phyloP scores from a whole-genome alignment of 139 green algal genomes.

The Chlamydomonas schloesseri region DNA sequence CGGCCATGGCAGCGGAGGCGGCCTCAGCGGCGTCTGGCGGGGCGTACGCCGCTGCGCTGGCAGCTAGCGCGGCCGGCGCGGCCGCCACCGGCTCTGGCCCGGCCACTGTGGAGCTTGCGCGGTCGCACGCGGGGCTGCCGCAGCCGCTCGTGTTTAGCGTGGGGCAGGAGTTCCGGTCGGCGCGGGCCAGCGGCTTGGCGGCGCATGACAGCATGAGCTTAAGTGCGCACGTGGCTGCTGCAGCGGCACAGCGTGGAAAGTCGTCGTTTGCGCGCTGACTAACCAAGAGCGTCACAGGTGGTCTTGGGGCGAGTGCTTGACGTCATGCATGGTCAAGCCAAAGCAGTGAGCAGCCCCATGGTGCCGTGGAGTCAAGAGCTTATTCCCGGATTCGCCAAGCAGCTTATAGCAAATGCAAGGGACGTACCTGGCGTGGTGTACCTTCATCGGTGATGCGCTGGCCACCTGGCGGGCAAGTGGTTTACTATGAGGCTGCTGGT shows the following conservation, averaged over 20 bases:
- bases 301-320: no score
- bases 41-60: background rate
- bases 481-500: no score
- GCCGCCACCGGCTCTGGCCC: background rate
- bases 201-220: slow-evolving; percentile 11
- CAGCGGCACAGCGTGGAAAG: background rate
- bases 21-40: background rate
- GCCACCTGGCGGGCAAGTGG: no score
- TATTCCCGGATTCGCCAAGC: no score
- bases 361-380: no score
- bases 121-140: slow-evolving; percentile 13
- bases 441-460: no score
- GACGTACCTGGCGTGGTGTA: no score
- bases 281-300: no score
- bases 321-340: no score
- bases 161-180: slow-evolving; percentile 16
- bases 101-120: slow-evolving; percentile 1
- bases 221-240: slow-evolving; percentile 9
- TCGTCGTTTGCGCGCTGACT: background rate
- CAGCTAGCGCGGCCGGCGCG: background rate
- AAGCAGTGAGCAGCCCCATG: no score
- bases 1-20: background rate
- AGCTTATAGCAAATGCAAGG: no score
- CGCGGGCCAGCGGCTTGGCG: background rate
- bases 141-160: slow-evolving; percentile 41